phyloP scores from a whole-genome alignment of 192 early-diverging fungal species.

The Coemansia sp. region DNA sequence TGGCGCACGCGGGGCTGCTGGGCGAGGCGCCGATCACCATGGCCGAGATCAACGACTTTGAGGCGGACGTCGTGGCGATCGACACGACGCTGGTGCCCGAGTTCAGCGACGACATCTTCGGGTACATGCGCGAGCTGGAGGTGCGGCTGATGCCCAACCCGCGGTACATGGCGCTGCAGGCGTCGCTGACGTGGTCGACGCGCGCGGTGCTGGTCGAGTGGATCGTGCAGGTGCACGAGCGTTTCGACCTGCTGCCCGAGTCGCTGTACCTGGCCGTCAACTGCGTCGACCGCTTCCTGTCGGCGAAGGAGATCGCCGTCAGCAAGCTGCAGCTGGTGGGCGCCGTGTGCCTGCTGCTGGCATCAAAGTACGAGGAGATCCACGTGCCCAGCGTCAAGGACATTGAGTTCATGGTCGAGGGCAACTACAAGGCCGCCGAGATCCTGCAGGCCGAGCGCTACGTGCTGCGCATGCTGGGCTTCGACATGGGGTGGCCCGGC shows the following conservation, averaged over 20 bases:
- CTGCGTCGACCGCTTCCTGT: slow-evolving; percentile 94
- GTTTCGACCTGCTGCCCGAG: slow-evolving; percentile 91
- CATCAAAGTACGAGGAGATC: slow-evolving; percentile 96
- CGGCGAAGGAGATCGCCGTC: slow-evolving; percentile 76
- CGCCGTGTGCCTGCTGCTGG: slow-evolving; percentile 85
- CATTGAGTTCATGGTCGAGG: slow-evolving; percentile 86
- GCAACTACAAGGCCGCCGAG: slow-evolving; percentile 78
- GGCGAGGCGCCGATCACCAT: slow-evolving; percentile 37
- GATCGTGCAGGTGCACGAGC: slow-evolving; percentile 91
- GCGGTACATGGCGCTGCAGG: slow-evolving; percentile 81
- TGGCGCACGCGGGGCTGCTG: slow-evolving; percentile 38
- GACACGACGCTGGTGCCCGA: slow-evolving; percentile 96
- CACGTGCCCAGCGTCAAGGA: slow-evolving; percentile 79
- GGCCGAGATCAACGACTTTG: slow-evolving; percentile 67
- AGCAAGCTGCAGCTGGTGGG: slow-evolving; percentile 96
- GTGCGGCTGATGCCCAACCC: slow-evolving; percentile 77
- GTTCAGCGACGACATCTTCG: slow-evolving; percentile 92
- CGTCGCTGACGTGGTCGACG: slow-evolving; percentile 91
- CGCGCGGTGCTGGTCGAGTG: slow-evolving; percentile 91
- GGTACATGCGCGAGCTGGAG: slow-evolving; percentile 81
- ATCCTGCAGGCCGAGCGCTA: slow-evolving; percentile 91
- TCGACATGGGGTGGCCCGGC: slow-evolving; percentile 85
- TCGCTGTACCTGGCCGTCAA: slow-evolving; percentile 94
- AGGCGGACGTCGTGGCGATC: slow-evolving; percentile 69
- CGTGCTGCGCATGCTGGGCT: slow-evolving; percentile 85